phyloP scores from a whole-genome alignment of 495 filamentous ascomycete species.

The Penicillium simplicissimum region DNA sequence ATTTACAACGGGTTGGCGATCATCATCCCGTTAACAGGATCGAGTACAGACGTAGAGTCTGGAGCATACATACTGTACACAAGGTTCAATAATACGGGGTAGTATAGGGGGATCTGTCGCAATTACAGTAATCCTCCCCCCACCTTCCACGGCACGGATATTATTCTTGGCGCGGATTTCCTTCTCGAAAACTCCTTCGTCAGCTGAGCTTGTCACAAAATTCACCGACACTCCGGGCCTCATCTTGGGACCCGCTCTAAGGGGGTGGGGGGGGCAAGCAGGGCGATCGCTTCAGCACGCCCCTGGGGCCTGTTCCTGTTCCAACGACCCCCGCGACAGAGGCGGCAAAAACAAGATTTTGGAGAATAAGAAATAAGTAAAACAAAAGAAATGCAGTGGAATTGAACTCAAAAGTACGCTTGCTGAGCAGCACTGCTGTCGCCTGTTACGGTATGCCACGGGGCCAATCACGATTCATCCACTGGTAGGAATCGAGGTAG shows the following conservation, averaged over 20 bases:
- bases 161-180: conserved; percentile 19
- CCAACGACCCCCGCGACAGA: neutral
- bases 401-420: neutral
- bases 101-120: conserved; percentile 1
- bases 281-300: conserved; percentile 21
- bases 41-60: neutral
- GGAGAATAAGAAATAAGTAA: neutral
- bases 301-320: neutral
- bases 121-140: neutral
- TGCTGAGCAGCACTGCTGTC: neutral
- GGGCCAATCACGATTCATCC: neutral
- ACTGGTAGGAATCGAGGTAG: neutral
- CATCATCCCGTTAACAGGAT: conserved; percentile 21
- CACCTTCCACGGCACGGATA: neutral
- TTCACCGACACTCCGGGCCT: conserved; percentile 34
- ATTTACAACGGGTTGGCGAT: conserved; percentile 15
- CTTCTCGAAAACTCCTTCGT: conserved; percentile 25
- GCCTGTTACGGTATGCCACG: neutral
- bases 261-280: neutral
- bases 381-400: neutral
- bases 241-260: conserved; percentile 21
- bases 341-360: neutral
- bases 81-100: neutral
- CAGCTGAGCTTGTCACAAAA: conserved; percentile 33
- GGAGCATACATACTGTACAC: neutral